Evolutionary conservation across 1,139 yeast species (phyloP).

Genomic region (Entelexis sorbosivorans): DNA sequence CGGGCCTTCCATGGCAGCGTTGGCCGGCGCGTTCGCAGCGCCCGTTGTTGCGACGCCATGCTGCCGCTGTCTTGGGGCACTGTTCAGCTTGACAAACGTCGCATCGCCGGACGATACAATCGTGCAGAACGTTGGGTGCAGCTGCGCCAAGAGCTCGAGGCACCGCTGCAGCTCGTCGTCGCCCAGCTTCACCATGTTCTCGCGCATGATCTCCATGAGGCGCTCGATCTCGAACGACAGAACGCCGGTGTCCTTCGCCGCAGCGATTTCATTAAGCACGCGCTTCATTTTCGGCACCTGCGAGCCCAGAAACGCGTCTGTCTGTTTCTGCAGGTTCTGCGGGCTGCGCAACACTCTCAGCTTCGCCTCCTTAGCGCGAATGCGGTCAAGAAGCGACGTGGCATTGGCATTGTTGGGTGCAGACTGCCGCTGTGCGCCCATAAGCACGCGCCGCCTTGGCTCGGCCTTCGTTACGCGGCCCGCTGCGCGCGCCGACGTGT

Average conservation of each 20-base stretch:
- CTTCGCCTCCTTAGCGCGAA: constrained; percentile 28
- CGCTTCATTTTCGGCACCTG: constrained; percentile 24
- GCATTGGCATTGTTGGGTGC: background rate
- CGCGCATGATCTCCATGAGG: constrained; percentile 17
- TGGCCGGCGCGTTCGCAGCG: background rate
- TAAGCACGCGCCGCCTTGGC: constrained; percentile 6
- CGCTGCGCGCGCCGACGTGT: background rate
- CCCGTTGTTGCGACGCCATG: background rate
- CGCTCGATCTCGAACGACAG: constrained; percentile 10
- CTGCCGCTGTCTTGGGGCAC: background rate
- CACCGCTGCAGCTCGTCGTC: constrained; percentile 16
- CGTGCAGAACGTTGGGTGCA: constrained; percentile 14
- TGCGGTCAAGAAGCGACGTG: constrained; percentile 26
- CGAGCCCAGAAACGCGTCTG: constrained; percentile 23
- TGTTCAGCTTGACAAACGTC: constrained; percentile 11
- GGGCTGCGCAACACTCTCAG: constrained; percentile 17
- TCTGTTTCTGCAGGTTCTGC: constrained; percentile 14
- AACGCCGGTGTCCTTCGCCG: background rate
- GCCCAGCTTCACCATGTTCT: constrained; percentile 15
- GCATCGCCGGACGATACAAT: constrained; percentile 15
- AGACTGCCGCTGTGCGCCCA: constrained; percentile 7
- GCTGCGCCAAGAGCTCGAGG: constrained; percentile 12
- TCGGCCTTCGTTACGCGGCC: background rate
- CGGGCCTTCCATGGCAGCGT: background rate
- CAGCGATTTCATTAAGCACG: constrained; percentile 14